phyloP scores from a whole-genome alignment of 1,139 yeast species.

The Geotrichum citri-aurantii region DNA sequence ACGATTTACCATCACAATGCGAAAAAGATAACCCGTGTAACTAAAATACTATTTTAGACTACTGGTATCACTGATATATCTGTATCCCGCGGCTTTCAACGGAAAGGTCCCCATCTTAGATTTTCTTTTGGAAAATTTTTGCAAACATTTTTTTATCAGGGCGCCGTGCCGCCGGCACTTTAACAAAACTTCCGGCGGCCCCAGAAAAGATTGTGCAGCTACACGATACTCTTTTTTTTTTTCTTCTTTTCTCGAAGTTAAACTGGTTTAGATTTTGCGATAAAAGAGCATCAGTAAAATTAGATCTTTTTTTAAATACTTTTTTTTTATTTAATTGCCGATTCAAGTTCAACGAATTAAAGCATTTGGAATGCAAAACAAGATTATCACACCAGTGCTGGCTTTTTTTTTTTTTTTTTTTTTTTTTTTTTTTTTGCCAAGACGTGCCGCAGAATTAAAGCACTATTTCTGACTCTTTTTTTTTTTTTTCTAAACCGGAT shows the following conservation, averaged over 20 bases:
- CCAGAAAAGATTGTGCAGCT: neutral
- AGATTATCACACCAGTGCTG: neutral
- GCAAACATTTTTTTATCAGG: neutral
- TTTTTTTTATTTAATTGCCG: neutral
- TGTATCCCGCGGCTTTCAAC: no score
- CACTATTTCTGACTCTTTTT: neutral
- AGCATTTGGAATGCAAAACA: neutral
- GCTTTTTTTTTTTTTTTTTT: neutral
- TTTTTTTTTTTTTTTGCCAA: neutral
- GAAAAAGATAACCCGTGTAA: no score
- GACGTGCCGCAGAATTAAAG: neutral
- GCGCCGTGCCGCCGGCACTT: neutral
- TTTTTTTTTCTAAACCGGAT: neutral
- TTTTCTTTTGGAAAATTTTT: no score
- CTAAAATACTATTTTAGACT: no score
- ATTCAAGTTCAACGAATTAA: neutral
- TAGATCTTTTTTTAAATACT: neutral
- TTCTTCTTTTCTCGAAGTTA: neutral
- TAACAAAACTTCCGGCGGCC: neutral
- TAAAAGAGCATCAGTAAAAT: neutral
- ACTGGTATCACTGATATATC: no score
- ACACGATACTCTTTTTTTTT: no score
- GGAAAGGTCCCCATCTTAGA: no score
- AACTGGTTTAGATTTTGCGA: neutral
- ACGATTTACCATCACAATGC: no score